Percentiles rank a stretch among this genome's conserved stretches.
These are phyloP conservation scores for Verticillium nonalfalfae DNA, from an alignment of 2,329 filamentous ascomycete species.

Conservation along the genomic window DNA sequence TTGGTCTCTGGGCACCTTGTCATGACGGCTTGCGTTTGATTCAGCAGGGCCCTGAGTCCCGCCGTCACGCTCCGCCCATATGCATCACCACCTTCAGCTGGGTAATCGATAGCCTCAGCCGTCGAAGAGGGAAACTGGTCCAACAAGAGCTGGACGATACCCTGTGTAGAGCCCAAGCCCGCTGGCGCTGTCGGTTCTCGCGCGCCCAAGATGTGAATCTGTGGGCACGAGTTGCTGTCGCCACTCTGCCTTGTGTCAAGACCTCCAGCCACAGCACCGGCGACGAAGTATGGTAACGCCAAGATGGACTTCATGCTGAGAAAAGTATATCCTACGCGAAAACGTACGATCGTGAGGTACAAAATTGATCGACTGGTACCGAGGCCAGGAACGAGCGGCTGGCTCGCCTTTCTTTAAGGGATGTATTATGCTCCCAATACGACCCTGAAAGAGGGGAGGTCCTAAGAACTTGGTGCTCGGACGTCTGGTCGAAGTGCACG, in stretches of 20 bases:
- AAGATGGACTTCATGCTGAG: not conserved
- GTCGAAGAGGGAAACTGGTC: slow-evolving; percentile 33
- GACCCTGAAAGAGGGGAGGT: not conserved
- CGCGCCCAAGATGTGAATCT: slow-evolving; percentile 40
- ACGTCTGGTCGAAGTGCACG: not conserved
- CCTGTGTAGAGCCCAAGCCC: slow-evolving; percentile 36
- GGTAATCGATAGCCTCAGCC: slow-evolving; percentile 40
- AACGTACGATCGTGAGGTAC: not conserved
- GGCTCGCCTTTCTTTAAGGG: not conserved
- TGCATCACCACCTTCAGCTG: slow-evolving; percentile 47
- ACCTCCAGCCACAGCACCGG: not conserved
- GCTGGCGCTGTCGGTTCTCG: slow-evolving; percentile 39
- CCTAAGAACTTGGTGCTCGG: not conserved
- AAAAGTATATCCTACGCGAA: not conserved
- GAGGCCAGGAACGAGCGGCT: not conserved
- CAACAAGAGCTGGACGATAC: slow-evolving; percentile 36
- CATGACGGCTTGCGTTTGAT: slow-evolving; percentile 26
- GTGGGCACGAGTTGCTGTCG: slow-evolving; percentile 24
- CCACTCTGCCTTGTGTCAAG: not conserved
- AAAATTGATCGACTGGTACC: not conserved
- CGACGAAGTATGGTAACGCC: not conserved
- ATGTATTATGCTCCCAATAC: not conserved
- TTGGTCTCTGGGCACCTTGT: slow-evolving; percentile 45
- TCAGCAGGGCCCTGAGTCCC: slow-evolving; percentile 45
- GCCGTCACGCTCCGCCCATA: slow-evolving; percentile 46